These are phyloP conservation scores for Solanum pimpinellifolium DNA, from an alignment of 257 asterid genomes.

Conservation along the genomic window DNA sequence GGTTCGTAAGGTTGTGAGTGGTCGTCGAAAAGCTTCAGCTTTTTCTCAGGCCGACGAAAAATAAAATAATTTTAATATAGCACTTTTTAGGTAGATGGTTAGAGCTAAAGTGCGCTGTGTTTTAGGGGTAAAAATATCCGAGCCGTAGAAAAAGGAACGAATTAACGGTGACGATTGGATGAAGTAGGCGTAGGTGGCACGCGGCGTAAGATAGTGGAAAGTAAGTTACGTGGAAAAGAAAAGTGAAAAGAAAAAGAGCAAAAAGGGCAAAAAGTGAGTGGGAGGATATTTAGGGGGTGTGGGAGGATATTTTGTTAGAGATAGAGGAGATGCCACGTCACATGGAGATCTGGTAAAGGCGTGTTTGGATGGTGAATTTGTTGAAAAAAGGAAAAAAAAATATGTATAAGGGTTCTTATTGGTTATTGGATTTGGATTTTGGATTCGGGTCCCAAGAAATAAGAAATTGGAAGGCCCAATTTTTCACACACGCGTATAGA, in stretches of 20 bases:
- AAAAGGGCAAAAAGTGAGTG: background rate
- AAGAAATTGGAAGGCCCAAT: background rate
- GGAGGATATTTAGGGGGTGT: constrained; percentile 1
- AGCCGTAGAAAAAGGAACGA: background rate
- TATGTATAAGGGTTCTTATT: background rate
- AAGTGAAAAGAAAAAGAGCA: background rate
- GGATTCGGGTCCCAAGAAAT: background rate
- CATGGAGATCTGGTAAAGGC: background rate
- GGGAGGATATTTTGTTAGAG: constrained; percentile 15
- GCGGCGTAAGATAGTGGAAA: constrained; percentile 8
- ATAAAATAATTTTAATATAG: constrained; percentile 15
- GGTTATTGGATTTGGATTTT: background rate
- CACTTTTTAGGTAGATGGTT: constrained; percentile 20
- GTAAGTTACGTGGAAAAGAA: constrained; percentile 14
- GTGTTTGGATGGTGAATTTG: background rate
- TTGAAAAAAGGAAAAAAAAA: background rate
- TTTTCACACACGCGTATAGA: background rate
- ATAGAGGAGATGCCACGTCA: constrained; percentile 44
- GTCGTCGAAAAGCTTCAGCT: background rate
- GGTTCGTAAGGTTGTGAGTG: background rate
- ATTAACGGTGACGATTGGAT: constrained; percentile 8
- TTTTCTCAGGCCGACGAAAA: background rate
- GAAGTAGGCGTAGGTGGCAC: background rate
- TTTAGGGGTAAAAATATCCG: background rate
- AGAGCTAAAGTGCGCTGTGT: constrained; percentile 16